Evolutionary conservation across 2,329 filamentous ascomycete genomes (phyloP), one percentile per base, ranked within the genome.

Genomic region (Sclerotinia minor): DNA sequence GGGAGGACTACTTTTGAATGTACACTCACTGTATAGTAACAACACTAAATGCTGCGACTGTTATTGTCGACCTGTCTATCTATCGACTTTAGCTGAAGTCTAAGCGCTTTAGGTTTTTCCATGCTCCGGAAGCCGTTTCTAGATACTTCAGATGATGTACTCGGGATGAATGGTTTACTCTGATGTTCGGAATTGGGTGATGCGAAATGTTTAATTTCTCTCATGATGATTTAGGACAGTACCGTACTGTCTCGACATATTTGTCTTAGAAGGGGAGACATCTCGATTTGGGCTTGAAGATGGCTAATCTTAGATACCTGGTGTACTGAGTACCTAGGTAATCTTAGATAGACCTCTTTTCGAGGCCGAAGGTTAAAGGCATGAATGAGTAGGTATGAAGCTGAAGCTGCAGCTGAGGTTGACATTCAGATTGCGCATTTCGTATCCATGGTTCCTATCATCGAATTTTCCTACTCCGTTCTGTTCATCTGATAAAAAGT

Each of bases 231-330:
- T 38, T 57, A 6, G 32, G 32, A 4, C 32, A 57, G 24, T 32
- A 47, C 9, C 21, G 41, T 44, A 24, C 45, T 17, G 17, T 44
- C 41, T 59, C 24, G 19, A 47, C 41, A 41, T 59, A 24, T 41
- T 15, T n/a, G 57, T 45, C 41, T 59, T 45, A 8, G 19, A 59
- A 59, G n/a, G 3, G 11, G 57, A 59, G 58, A 60, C 44, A 44
- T 47, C 58, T 49, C 41, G 47, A 49, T 49, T 49, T 29, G 58
- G 11, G 41, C 15, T 49, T 58, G 64, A 41, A 65, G 64, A 65
- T 49, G 9, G 8, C 41, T 47, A 58, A 49, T 49, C 52, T 65
- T 26, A 65, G 21, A 19, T 15, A 35, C 35, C 6, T 9, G n/a
- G n/a, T n/a, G n/a, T n/a, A n/a, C n/a, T n/a, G n/a, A 29, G 29